Percentiles rank a stretch among this genome's conserved stretches.
Conservation (phyloP, 2,329 filamentous ascomycete genomes). For the Xylariaceae sp. region DNA sequence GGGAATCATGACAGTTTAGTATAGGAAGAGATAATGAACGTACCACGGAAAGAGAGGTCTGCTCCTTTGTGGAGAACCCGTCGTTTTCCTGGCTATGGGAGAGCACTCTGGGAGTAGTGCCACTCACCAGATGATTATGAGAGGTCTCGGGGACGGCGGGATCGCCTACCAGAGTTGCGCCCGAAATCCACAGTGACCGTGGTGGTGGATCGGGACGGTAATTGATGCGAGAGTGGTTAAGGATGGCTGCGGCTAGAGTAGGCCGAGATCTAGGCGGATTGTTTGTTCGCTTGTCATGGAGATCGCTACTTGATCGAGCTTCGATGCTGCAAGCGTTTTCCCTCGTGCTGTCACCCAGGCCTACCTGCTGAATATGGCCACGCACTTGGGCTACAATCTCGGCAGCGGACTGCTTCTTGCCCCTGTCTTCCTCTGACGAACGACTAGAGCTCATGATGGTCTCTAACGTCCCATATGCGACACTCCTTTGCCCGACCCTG, state of each 20-base stretch:
- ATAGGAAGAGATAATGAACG: background rate
- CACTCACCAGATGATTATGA: constrained; percentile 30
- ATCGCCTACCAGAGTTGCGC: constrained; percentile 45
- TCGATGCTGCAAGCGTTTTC: constrained; percentile 31
- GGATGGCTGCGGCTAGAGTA: constrained; percentile 42
- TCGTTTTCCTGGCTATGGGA: background rate
- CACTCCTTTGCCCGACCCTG: constrained; percentile 42
- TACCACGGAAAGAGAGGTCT: constrained; percentile 10
- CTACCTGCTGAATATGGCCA: constrained; percentile 39
- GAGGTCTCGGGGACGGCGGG: constrained; percentile 55
- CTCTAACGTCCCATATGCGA: constrained; percentile 57
- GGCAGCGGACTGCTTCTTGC: constrained; percentile 54
- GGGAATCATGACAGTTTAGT: background rate
- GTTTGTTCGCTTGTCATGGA: constrained; percentile 21
- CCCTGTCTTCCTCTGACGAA: constrained; percentile 57
- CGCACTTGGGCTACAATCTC: constrained; percentile 52
- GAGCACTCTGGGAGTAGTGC: constrained; percentile 1
- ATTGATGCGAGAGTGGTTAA: constrained; percentile 37
- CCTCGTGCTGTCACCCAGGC: constrained; percentile 25
- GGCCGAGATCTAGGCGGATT: constrained; percentile 2
- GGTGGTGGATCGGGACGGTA: constrained; percentile 21
- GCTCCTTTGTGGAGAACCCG: constrained; percentile 7
- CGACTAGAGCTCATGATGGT: constrained; percentile 63
- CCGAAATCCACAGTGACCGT: constrained; percentile 20
- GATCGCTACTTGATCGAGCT: constrained; percentile 24